Evolutionary conservation across 352 stramenopile species (phyloP).

Genomic region (Phytopythium chamaehyphon): DNA sequence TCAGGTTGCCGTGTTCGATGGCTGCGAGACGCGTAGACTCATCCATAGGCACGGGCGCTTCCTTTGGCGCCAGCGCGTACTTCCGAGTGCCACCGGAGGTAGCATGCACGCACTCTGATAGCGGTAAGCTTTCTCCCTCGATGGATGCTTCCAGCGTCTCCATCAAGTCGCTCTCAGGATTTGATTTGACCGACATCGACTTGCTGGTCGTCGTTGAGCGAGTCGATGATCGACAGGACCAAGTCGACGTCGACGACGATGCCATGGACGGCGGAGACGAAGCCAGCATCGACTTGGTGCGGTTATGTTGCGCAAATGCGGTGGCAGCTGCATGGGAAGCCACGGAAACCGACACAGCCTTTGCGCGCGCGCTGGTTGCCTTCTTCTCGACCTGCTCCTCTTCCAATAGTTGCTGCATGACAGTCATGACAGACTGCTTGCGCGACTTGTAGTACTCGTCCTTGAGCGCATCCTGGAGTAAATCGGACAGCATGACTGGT

Average conservation of each 20-base stretch:
- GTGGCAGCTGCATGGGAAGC: conserved; percentile 1
- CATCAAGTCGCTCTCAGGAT: conserved; percentile 19
- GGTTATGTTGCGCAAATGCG: conserved; percentile 4
- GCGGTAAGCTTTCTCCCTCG: conserved; percentile 16
- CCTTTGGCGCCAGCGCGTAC: conserved; percentile 31
- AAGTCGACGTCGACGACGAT: neutral
- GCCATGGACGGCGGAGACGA: neutral
- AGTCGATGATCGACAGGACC: neutral
- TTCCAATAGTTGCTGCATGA: conserved; percentile 55
- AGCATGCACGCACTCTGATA: conserved; percentile 29
- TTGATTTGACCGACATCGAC: neutral
- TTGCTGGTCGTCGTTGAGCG: neutral
- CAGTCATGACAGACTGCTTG: conserved; percentile 42
- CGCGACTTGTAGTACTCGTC: conserved; percentile 22
- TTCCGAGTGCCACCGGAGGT: conserved; percentile 22
- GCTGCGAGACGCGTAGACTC: conserved; percentile 30
- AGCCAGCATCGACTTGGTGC: neutral
- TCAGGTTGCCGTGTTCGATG: conserved; percentile 32
- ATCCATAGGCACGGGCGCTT: conserved; percentile 31
- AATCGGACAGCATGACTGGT: conserved; percentile 1
- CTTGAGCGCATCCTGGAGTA: conserved; percentile 22
- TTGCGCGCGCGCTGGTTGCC: conserved; percentile 13
- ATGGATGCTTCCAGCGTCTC: conserved; percentile 17
- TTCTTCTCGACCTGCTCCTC: conserved; percentile 27
- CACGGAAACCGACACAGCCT: conserved; percentile 4